Base-by-base conservation (phyloP, 2,329 filamentous ascomycete species). In the Esteya vermicola region DNA sequence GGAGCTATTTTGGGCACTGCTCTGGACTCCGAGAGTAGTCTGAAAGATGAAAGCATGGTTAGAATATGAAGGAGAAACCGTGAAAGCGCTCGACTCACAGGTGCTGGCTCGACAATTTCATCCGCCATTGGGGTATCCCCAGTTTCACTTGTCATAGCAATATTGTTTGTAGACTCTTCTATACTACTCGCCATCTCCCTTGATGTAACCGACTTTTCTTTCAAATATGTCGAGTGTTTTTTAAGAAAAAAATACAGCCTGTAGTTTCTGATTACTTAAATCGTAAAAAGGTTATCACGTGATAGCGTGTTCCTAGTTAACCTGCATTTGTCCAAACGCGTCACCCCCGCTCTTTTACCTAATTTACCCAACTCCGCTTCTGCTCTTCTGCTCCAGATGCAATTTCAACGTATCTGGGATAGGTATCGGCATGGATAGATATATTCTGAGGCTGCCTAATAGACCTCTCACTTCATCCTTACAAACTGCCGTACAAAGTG, bases 1-100 rank as follows among this genome's bases (percentile, higher is more conserved):
- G n/a, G 50, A 52, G 43, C 12, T 37, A 33, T 19, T 30, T 20
- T 23, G 33, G 9, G 26, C 19, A 9, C 27, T 30, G n/a, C 31
- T 18, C n/a, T 36, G 25, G 10, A 28, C 22, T 13, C 37, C 36
- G 8, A 42, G 39, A 4, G n/a, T n/a, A n/a, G n/a, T n/a, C n/a
- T n/a, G n/a, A n/a, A n/a, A n/a, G n/a, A n/a, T n/a, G n/a, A n/a
- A n/a, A n/a, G n/a, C n/a, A n/a, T n/a, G n/a, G 13, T 31, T 10
- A 32, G 14, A 16, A 18, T n/a, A n/a, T n/a, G n/a, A n/a, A n/a
- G n/a, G n/a, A n/a, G n/a, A n/a, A n/a, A n/a, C n/a, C n/a, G n/a
- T n/a, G n/a, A 23, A 32, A 26, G 22, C 8, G 8, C 10, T 30
- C 8, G 3, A 32, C 38, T 18, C 26, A 40, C 38, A 23, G 25